Base-by-base conservation (phyloP, 1,284 basidiomycete genomes). In the Boletellus dicymbophilus region DNA sequence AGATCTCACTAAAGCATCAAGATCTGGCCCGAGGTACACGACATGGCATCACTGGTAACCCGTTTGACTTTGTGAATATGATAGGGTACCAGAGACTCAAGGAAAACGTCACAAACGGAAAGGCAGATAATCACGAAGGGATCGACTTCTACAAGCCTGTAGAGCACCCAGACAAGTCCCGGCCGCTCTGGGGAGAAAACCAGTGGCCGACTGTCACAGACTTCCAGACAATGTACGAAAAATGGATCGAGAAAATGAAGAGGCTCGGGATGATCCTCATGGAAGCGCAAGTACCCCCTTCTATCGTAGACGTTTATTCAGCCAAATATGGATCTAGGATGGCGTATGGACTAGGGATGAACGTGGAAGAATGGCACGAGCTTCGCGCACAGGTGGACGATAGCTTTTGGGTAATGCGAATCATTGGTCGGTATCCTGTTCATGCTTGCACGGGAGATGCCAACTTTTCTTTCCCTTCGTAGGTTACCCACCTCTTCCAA, bases 401-500 rank as follows among this genome's bases (percentile, higher is more conserved):
- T 58, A 85, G 83, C 54, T 95, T 95, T 62, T 95, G 93, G 93
- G 81, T 85, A 8, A 86, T 93, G 88, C 79, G 93, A 5, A 72
- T 87, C 3, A 89, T 93, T 51, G 90, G 88, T 87, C 48, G 36
- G 73, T 57, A 52, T 33, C 25, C 18, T 4, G 18, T 15, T 12
- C 28, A 20, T 23, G 6, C 26, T 20, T 22, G 3, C 27, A 18
- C 7, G 8, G 27, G 12, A 37, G 12, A 16, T 27, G 9, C 34
- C 53, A 39, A 56, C 27, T 31, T 38, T 2, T 10, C 18, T 11
- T n/a, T n/a, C n/a, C 13, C 13, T 28, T 21, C 31, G 25, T 55
- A 88, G 89, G 90, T 15, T 95, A 95, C 61, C 93, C 92, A 2
- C 88, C 89, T 1, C 75, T 95, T n/a, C 88, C 90, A 0, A 72